These are phyloP conservation scores for Oxytropis ochrocephala DNA, from an alignment of 306 rosid species.

Conservation along the genomic window DNA sequence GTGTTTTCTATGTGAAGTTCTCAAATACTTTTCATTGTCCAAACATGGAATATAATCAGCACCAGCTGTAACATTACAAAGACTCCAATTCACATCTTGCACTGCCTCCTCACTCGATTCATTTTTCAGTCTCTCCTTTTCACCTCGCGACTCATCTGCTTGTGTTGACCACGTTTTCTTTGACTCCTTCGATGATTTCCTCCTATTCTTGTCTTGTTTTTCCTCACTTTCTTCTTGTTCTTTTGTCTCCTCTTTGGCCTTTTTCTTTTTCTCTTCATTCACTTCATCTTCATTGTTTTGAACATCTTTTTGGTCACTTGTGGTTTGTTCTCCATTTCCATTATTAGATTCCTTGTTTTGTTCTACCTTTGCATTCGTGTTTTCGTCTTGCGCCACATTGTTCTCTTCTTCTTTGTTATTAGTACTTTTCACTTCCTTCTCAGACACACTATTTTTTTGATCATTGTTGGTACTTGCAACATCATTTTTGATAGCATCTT, in stretches of 20 bases:
- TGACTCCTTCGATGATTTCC: conserved; percentile 14
- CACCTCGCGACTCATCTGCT: conserved; percentile 55
- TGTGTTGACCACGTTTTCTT: conserved; percentile 79
- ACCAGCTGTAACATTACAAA: conserved; percentile 63
- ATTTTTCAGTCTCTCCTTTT: conserved; percentile 70
- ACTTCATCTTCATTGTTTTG: conserved; percentile 18
- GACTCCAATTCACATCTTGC: conserved; percentile 50
- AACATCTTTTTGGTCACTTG: conserved; percentile 7
- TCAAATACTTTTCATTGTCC: conserved; percentile 55
- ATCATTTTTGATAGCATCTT: conserved; percentile 59
- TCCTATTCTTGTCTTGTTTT: conserved; percentile 13
- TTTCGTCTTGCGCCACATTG: not conserved
- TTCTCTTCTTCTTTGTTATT: conserved; percentile 5
- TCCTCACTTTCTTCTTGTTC: conserved; percentile 20
- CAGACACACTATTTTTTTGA: conserved; percentile 25
- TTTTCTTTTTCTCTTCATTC: conserved; percentile 22
- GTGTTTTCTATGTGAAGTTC: conserved; percentile 45
- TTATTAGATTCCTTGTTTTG: not conserved
- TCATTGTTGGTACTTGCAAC: conserved; percentile 21
- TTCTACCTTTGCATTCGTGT: not conserved
- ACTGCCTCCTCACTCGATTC: conserved; percentile 31
- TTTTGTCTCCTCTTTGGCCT: not conserved
- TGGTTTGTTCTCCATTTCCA: conserved; percentile 6
- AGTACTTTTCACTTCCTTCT: conserved; percentile 12
- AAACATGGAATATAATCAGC: conserved; percentile 86